phyloP scores from a whole-genome alignment of 75 land plant genomes.

The Pinus taeda region DNA sequence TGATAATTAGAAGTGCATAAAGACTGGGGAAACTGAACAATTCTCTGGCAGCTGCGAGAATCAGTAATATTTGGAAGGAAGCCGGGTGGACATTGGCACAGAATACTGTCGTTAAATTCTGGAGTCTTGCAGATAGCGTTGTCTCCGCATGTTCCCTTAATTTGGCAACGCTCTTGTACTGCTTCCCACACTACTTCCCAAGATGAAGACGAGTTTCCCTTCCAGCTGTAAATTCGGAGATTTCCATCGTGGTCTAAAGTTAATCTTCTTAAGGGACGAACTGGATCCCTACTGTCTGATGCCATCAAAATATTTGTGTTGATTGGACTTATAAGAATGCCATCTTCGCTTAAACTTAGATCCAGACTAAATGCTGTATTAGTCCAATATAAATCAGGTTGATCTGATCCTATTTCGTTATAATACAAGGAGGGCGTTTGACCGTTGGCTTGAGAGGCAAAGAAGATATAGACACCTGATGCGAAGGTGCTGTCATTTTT shows the following conservation, averaged over 20 bases:
- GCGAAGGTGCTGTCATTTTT: background rate
- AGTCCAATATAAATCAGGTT: background rate
- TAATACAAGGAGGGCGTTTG: too few relatives aligned
- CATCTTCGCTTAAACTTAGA: too few relatives aligned
- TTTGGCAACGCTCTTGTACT: background rate
- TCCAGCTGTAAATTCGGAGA: conserved; percentile 31
- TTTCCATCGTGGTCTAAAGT: conserved; percentile 30
- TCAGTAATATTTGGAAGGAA: background rate
- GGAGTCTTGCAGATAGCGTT: conserved; percentile 17
- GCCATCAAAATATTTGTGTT: conserved; percentile 29
- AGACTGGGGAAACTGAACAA: background rate
- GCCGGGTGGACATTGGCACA: conserved; percentile 38
- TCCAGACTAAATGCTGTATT: too few relatives aligned
- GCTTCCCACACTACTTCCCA: background rate
- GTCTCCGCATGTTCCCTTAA: background rate
- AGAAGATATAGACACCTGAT: conserved; percentile 26
- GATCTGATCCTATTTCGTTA: too few relatives aligned
- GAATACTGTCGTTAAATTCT: background rate
- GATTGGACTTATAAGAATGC: conserved; percentile 10
- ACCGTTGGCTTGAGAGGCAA: background rate
- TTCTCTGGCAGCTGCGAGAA: background rate
- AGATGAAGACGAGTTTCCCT: background rate
- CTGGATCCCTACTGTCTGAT: conserved; percentile 26
- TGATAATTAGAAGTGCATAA: too few relatives aligned
- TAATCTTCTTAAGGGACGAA: conserved; percentile 19